Base-by-base conservation (phyloP, 306 rosid genomes). In the Carpinus fangiana region DNA sequence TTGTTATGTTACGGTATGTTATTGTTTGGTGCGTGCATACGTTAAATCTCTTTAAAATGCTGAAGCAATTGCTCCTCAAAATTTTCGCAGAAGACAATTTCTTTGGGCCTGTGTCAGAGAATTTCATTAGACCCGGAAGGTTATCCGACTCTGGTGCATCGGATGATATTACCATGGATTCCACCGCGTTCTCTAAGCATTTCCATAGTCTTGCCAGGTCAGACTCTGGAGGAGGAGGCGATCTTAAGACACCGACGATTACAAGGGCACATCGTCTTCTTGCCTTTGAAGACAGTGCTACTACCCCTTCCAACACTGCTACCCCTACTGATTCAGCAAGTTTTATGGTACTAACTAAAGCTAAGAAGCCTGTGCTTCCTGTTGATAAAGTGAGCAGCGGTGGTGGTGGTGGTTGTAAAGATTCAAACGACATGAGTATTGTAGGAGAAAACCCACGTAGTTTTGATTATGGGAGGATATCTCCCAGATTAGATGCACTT, bases 181-280 rank as follows among this genome's bases (percentile, higher is more conserved):
- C 97, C 3, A 95, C 94, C 0, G 90, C 93, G 6, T 95, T 95
- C 86, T 95, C 99, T 8, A 52, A 93, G 96, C 99, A 95, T 83
- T 95, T 90, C 76, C 93, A 91, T 60, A 95, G 98, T 73, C 83
- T 95, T 76, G 98, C 92, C 3, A 85, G 83, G 73, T 95, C 99
- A 4, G 96, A 95, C 12, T 85, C 89, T 2, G 88, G 86, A 7
- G 88, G 89, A 2, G 87, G 84, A 9, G 89, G 90, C 14, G 97
- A 95, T 75, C 82, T 85, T 65, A 95, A 87, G 85, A 93, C 99
- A 7, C 97, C 93, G 8, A 88, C 90, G 4, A 83, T 89, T 1
- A 53, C 21, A 5, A 2, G 8, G 13, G 36, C 65, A 59, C 65
- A 59, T 59, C 85, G 86, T 47, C 78, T 73, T 47, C 66, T 80